A percentile compares a stretch with the other conserved stretches of the same genome.
These are phyloP conservation scores for Herpetomonas muscarum DNA, from an alignment of 208 protist species.

Conservation along the genomic window DNA sequence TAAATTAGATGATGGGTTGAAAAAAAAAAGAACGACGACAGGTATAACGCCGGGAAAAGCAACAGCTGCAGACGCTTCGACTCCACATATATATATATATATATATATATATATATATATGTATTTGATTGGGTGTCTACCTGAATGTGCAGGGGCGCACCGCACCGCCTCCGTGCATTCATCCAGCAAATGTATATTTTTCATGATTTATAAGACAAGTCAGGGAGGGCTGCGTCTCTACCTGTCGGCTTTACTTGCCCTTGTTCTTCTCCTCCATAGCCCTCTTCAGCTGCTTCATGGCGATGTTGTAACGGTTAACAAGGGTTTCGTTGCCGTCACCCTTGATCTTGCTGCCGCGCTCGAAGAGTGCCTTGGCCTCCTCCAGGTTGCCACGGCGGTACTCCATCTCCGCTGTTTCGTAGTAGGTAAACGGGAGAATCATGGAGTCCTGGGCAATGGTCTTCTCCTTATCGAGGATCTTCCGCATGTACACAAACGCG, in stretches of 20 bases:
- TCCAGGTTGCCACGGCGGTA: constrained; percentile 69
- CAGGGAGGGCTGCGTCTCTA: too few relatives aligned
- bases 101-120: background rate
- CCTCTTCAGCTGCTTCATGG: constrained; percentile 83
- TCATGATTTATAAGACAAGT: background rate
- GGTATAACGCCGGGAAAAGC: constrained; percentile 2
- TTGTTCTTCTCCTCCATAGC: constrained; percentile 35
- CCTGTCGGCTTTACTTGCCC: too few relatives aligned
- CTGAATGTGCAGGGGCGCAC: too few relatives aligned
- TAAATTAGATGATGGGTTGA: background rate
- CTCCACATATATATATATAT: background rate
- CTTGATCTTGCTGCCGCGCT: constrained; percentile 73
- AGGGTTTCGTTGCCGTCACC: constrained; percentile 89
- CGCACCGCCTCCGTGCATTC: too few relatives aligned
- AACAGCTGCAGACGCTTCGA: background rate
- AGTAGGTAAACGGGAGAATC: constrained; percentile 86
- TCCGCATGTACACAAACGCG: constrained; percentile 51
- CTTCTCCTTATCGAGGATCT: constrained; percentile 80
- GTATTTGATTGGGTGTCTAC: background rate
- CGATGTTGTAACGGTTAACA: constrained; percentile 82
- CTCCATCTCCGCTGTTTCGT: constrained; percentile 84
- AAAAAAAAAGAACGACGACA: background rate
- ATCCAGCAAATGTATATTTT: background rate
- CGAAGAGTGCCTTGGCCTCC: constrained; percentile 74
- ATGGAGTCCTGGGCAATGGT: constrained; percentile 79